Conservation (phyloP, 495 filamentous ascomycete species). For the Trypethelium eluteriae region DNA sequence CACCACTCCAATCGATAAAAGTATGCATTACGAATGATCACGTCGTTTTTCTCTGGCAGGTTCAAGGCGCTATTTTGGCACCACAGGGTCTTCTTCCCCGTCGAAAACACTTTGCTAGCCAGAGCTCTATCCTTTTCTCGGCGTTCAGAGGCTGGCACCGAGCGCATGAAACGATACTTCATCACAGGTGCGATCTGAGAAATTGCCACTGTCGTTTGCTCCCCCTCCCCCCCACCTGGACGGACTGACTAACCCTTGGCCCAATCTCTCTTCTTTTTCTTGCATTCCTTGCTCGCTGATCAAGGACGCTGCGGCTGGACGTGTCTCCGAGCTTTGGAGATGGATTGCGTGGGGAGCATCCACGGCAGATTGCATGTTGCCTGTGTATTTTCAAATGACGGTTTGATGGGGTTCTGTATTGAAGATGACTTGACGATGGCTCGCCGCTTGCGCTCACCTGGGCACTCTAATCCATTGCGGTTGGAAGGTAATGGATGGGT, state of each 20-base stretch:
- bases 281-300: constrained; percentile 9
- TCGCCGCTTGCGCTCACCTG: background rate
- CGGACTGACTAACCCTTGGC: no score
- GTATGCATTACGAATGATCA: constrained; percentile 9
- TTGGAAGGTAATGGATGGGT: background rate
- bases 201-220: constrained; percentile 7
- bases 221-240: background rate
- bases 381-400: background rate
- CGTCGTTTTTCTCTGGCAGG: constrained; percentile 16
- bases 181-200: background rate
- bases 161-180: background rate
- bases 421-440: constrained; percentile 1
- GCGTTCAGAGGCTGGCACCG: constrained; percentile 10
- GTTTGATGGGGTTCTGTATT: constrained; percentile 8
- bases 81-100: constrained; percentile 6
- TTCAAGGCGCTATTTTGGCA: constrained; percentile 18
- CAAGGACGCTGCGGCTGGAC: background rate
- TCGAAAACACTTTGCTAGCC: constrained; percentile 3
- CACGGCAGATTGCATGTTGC: constrained; percentile 7
- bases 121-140: constrained; percentile 9
- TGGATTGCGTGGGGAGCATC: constrained; percentile 2
- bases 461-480: background rate
- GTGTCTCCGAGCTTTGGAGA: constrained; percentile 1
- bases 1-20: background rate
- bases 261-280: background rate